These are phyloP conservation scores for Hysterium pulicare DNA, from an alignment of 2,329 filamentous ascomycete species.

Conservation along the genomic window DNA sequence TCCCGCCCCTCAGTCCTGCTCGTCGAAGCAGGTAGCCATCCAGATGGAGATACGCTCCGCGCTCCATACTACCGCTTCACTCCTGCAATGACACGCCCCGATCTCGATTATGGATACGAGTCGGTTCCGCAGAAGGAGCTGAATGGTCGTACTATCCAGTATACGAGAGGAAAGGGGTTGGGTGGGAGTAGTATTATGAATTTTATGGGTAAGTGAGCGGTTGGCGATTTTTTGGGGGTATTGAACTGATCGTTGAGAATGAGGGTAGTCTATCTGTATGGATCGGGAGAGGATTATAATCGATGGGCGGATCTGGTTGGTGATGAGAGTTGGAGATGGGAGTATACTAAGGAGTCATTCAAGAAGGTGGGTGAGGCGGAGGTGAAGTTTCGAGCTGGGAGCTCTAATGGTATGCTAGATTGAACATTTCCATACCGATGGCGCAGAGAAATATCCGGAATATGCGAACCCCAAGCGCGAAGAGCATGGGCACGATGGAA, in stretches of 20 bases:
- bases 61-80: conserved; percentile 55
- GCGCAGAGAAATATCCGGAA: conserved; percentile 34
- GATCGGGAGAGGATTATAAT: conserved; percentile 59
- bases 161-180: conserved; percentile 48
- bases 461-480: conserved; percentile 45
- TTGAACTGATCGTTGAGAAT: no score
- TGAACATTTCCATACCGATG: conserved; percentile 50
- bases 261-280: conserved; percentile 39
- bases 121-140: conserved; percentile 41
- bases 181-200: conserved; percentile 50
- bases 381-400: no score
- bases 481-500: conserved; percentile 50
- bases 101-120: conserved; percentile 51
- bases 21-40: conserved; percentile 59
- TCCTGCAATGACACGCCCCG: conserved; percentile 39
- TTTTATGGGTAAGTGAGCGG: conserved; percentile 23
- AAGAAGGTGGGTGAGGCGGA: conserved; percentile 32
- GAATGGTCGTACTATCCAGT: conserved; percentile 39
- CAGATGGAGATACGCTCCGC: conserved; percentile 37
- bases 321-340: conserved; percentile 57
- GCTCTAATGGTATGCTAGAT: conserved; percentile 36
- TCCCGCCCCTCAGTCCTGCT: conserved; percentile 55
- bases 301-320: conserved; percentile 56
- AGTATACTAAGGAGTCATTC: conserved; percentile 49
- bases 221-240: no score